phyloP scores from a whole-genome alignment of 2,329 filamentous ascomycete species.

The Apiospora pterosperma region DNA sequence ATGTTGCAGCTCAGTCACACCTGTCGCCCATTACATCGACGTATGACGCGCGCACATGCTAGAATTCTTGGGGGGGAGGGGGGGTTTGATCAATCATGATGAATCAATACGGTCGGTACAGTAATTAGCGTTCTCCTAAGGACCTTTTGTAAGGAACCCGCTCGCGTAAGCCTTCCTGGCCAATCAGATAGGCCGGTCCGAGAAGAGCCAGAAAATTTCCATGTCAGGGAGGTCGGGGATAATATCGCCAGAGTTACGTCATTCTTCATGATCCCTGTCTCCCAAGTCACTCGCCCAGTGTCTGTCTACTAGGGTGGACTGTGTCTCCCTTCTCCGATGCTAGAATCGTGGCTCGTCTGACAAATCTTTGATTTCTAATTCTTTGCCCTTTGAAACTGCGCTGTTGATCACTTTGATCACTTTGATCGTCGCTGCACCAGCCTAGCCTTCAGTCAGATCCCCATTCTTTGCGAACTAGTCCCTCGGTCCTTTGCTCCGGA shows the following conservation, averaged over 20 bases:
- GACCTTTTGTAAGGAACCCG: neutral
- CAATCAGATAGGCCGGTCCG: conserved; percentile 6
- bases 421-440: neutral
- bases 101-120: neutral
- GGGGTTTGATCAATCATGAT: neutral
- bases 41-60: neutral
- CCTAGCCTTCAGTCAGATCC: neutral
- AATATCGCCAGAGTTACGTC: conserved; percentile 13
- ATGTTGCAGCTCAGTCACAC: neutral
- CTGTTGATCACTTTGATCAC: neutral
- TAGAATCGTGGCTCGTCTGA: neutral
- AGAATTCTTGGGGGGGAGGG: neutral
- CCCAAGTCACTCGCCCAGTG: conserved; percentile 3
- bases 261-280: conserved; percentile 8
- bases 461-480: neutral
- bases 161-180: neutral
- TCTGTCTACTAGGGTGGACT: neutral
- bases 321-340: neutral
- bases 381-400: neutral
- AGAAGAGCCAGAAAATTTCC: conserved; percentile 9
- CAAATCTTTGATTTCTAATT: conserved; percentile 1
- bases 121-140: neutral
- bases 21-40: neutral
- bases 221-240: conserved; percentile 8
- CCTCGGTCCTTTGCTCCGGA: neutral